Evolutionary conservation across 2,329 filamentous ascomycete species (phyloP).

Genomic region (Talaromyces sp.): DNA sequence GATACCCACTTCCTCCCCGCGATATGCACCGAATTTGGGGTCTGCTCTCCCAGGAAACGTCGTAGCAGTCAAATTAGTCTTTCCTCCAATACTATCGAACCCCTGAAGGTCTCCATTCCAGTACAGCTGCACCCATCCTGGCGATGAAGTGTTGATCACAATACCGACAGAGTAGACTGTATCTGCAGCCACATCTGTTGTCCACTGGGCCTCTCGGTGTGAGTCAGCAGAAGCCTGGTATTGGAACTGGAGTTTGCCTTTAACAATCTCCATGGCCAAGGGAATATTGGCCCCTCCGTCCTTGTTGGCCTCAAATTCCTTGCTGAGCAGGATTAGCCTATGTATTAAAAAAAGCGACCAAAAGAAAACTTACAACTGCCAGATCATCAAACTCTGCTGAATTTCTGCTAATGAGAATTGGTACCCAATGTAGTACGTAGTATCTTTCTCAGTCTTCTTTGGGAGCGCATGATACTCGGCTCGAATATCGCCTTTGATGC

Average conservation of each 20-base stretch:
- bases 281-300: slow-evolving; percentile 12
- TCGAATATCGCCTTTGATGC: slow-evolving; percentile 14
- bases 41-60: slow-evolving; percentile 13
- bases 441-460: slow-evolving; percentile 8
- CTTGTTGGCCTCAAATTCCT: slow-evolving; percentile 10
- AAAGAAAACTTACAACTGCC: slow-evolving; percentile 11
- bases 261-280: slow-evolving; percentile 11
- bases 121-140: slow-evolving; percentile 13
- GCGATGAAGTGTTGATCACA: slow-evolving; percentile 10
- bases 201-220: slow-evolving; percentile 10
- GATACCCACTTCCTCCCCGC: slow-evolving; percentile 13
- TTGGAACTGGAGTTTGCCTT: slow-evolving; percentile 10
- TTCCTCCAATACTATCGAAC: not conserved
- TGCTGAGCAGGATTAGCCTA: slow-evolving; percentile 1
- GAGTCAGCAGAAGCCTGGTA: slow-evolving; percentile 8
- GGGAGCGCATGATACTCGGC: slow-evolving; percentile 14
- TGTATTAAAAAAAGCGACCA: not conserved
- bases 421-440: slow-evolving; percentile 15
- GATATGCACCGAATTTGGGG: slow-evolving; percentile 16
- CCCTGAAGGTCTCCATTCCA: slow-evolving; percentile 12
- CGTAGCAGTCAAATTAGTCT: slow-evolving; percentile 4
- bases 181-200: not conserved
- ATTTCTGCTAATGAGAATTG: slow-evolving; percentile 10
- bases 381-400: slow-evolving; percentile 13
- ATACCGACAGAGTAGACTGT: slow-evolving; percentile 8